Evolutionary conservation across 257 asterid genomes (phyloP), one percentile per base, ranked within the genome.

Genomic region (Henckelia pumila): DNA sequence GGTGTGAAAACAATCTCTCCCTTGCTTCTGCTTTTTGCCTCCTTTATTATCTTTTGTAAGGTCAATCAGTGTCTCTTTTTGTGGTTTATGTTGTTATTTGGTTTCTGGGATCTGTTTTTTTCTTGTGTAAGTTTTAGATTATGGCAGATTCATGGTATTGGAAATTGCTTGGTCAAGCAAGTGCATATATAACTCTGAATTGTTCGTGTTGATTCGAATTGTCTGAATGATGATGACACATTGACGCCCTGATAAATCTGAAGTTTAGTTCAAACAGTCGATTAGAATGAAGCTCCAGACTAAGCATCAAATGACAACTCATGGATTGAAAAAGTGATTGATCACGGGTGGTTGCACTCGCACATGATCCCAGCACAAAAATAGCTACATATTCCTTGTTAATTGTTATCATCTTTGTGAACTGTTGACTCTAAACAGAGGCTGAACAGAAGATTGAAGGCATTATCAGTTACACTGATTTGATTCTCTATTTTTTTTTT

Each of bases 1-100:
- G 98, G 98, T 89, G 52, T 56, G 74, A 23, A 57, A 17, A n/a
- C 17, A n/a, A n/a, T n/a, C n/a, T n/a, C n/a, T n/a, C n/a, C n/a
- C n/a, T n/a, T n/a, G n/a, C n/a, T n/a, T n/a, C n/a, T n/a, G n/a
- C n/a, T n/a, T 2, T 63, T 26, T 32, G 25, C 35, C 61, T 52
- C 4, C 26, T 37, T 55, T 19, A n/a, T n/a, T n/a, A 68, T 28
- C 19, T 2, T 61, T 40, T 30, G 21, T 17, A 44, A 66, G 32
- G 8, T 24, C 57, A 20, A 17, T 28, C 58, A n/a, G 20, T 32
- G 8, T 23, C 8, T 13, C 9, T 50, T 44, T 26, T 11, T 4
- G 21, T 28, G 35, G 2, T 55, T 59, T 10, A 17, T 59, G 22
- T 19, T 56, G 37, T 61, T 10, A 47, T 49, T 49, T 17, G n/a